phyloP scores from a whole-genome alignment of 345 rosid genomes.

The Boechera retrofracta region DNA sequence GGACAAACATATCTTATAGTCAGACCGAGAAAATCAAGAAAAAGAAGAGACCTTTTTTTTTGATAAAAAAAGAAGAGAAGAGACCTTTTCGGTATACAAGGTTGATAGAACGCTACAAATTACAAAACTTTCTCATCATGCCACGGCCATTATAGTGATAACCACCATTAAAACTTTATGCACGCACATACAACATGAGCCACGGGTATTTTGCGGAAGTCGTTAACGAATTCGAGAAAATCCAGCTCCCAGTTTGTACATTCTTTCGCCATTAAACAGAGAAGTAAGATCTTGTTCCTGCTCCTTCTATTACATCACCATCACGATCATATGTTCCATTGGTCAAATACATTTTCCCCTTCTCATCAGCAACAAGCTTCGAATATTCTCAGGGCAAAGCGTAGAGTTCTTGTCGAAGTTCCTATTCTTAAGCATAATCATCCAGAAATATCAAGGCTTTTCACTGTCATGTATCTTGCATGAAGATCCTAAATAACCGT shows the following conservation, averaged over 20 bases:
- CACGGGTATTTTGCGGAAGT: conserved; percentile 59
- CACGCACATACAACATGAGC: conserved; percentile 64
- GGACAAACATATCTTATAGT: background rate
- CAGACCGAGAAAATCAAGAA: conserved; percentile 4
- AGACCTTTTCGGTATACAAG: background rate
- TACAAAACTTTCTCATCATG: conserved; percentile 52
- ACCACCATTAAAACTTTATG: conserved; percentile 62
- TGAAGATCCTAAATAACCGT: too few relatives aligned
- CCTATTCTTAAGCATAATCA: too few relatives aligned
- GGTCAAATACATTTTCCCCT: conserved; percentile 39
- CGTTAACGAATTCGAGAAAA: conserved; percentile 52
- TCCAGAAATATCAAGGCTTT: too few relatives aligned
- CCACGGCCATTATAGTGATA: conserved; percentile 60
- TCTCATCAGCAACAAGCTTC: conserved; percentile 19
- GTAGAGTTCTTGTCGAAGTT: too few relatives aligned
- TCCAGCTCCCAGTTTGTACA: conserved; percentile 44
- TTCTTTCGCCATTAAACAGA: too few relatives aligned
- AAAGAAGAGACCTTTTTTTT: background rate
- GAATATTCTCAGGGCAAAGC: too few relatives aligned
- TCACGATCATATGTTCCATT: conserved; percentile 68
- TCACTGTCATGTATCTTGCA: too few relatives aligned
- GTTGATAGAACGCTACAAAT: background rate
- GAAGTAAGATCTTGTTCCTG: conserved; percentile 50
- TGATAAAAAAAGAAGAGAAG: background rate
- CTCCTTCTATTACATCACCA: conserved; percentile 44